A percentile compares a stretch with the other conserved stretches of the same genome.
Evolutionary conservation across 2,329 filamentous ascomycete genomes (phyloP).

Genomic region (Dryadomyces sulphureus): DNA sequence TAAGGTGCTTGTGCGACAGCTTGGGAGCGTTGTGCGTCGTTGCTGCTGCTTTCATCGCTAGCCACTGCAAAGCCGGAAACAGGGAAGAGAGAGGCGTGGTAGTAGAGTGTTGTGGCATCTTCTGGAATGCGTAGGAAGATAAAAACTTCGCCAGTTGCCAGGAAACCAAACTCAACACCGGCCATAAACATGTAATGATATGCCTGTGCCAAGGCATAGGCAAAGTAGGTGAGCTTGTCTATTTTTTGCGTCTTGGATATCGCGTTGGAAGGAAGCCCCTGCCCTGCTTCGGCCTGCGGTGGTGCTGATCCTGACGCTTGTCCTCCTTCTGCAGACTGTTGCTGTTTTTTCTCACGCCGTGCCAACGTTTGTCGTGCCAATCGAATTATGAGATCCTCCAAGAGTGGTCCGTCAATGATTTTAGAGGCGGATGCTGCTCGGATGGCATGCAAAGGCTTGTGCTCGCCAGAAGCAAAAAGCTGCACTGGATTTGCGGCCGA

Average conservation of each 20-base stretch:
- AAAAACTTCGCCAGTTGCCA: slow-evolving; percentile 5
- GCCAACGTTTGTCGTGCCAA: slow-evolving; percentile 3
- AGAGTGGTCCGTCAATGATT: not conserved
- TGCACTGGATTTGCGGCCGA: slow-evolving; percentile 1
- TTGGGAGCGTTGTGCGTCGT: not conserved
- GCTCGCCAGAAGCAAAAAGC: slow-evolving; percentile 4
- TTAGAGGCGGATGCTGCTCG: slow-evolving; percentile 2
- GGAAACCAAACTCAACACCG: slow-evolving; percentile 6
- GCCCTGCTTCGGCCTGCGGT: not conserved
- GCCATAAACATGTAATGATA: slow-evolving; percentile 7
- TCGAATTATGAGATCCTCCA: slow-evolving; percentile 5
- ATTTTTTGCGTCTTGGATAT: slow-evolving; percentile 3
- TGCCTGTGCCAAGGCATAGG: slow-evolving; percentile 4
- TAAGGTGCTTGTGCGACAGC: slow-evolving; percentile 1
- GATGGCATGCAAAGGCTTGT: slow-evolving; percentile 5
- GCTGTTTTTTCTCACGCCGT: slow-evolving; percentile 3
- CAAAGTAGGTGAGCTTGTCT: slow-evolving; percentile 4
- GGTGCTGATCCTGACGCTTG: not conserved
- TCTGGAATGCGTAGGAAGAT: slow-evolving; percentile 6
- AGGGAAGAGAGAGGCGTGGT: slow-evolving; percentile 6
- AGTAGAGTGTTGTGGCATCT: slow-evolving; percentile 3
- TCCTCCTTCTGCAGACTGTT: not conserved
- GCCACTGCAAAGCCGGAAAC: too few species aligned
- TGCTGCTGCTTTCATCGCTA: not conserved
- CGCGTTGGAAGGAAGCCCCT: not conserved